Evolutionary conservation across 306 rosid species (phyloP), one percentile per base, ranked within the genome.

Genomic region (Spatholobus suberectus): DNA sequence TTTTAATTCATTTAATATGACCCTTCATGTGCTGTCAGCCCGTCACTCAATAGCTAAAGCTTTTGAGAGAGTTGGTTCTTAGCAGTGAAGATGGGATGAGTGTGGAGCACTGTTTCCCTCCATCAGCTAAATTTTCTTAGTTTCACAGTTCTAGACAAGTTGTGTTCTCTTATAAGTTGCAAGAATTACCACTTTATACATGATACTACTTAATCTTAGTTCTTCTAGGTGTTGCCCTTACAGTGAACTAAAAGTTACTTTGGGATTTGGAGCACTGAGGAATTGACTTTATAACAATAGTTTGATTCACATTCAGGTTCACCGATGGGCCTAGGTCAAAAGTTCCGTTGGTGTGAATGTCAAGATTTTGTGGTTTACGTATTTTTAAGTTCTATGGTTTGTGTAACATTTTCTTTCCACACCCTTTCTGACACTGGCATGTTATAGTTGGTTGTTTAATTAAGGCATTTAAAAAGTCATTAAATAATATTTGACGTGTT

Each of bases 401-500:
- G 37, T 68, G 29, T 52, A 40, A 52, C 81, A 20, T 21, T 32
- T 72, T 58, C 49, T 24, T 69, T 76, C 27, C 20, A 18, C 8
- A 46, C 32, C 41, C 5, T 37, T 70, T 49, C 80, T 61, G 21
- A 55, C 73, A 23, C 58, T 23, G 38, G 47, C 20, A 34, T 29
- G 55, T 49, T 15, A 17, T 29, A 8, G 72, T 58, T 75, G 77
- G 55, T 58, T 75, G 77, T 80, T 68, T 34, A 58, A 68, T 61
- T 17, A 76, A 29, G 73, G 40, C 35, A 20, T 80, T 40, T 76
- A 38, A 34, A 26, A 73, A 40, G 52, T 70, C 49, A 74, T 32
- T 63, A n/a, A 35, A 37, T 32, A 18, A 15, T 49, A 47, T 75
- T 75, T 58, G 69, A 21, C 41, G 26, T 8, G 10, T 10, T 59